Evolutionary conservation across 1,284 basidiomycete species (phyloP).

Genomic region (Trametes polyzona): DNA sequence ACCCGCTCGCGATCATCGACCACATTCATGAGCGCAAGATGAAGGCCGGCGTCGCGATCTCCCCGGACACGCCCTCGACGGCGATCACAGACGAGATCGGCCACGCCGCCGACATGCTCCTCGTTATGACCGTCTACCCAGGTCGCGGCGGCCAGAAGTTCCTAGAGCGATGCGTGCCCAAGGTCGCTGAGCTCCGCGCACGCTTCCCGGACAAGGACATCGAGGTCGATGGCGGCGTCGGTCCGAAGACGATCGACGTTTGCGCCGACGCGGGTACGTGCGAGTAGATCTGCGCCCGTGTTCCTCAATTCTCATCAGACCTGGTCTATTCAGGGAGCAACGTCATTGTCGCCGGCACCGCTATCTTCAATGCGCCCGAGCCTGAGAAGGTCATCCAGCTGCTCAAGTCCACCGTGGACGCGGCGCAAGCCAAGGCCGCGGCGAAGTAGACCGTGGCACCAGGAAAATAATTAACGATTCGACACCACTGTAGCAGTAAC

Average conservation of each 20-base stretch:
- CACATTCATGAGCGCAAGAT: slow-evolving; percentile 78
- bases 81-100: slow-evolving; percentile 87
- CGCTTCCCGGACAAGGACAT: slow-evolving; percentile 95
- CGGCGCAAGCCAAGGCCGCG: slow-evolving; percentile 59
- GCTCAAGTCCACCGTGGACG: slow-evolving; percentile 74
- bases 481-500: slow-evolving; percentile 17
- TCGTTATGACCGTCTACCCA: slow-evolving; percentile 98
- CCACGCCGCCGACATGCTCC: slow-evolving; percentile 84
- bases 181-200: slow-evolving; percentile 89
- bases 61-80: slow-evolving; percentile 86
- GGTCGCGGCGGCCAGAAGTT: slow-evolving; percentile 97
- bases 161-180: slow-evolving; percentile 89
- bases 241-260: slow-evolving; percentile 85
- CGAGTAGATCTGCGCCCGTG: background rate
- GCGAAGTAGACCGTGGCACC: slow-evolving; percentile 11
- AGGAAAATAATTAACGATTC: background rate
- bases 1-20: slow-evolving; percentile 76
- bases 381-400: slow-evolving; percentile 80
- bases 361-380: slow-evolving; percentile 85
- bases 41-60: slow-evolving; percentile 94
- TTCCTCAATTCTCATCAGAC: slow-evolving; percentile 1
- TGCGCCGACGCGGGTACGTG: slow-evolving; percentile 87
- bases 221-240: slow-evolving; percentile 96
- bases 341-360: slow-evolving; percentile 97
- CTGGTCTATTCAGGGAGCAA: slow-evolving; percentile 80